Conservation (phyloP, 108 stramenopile genomes). For the Nitzschia palea region DNA sequence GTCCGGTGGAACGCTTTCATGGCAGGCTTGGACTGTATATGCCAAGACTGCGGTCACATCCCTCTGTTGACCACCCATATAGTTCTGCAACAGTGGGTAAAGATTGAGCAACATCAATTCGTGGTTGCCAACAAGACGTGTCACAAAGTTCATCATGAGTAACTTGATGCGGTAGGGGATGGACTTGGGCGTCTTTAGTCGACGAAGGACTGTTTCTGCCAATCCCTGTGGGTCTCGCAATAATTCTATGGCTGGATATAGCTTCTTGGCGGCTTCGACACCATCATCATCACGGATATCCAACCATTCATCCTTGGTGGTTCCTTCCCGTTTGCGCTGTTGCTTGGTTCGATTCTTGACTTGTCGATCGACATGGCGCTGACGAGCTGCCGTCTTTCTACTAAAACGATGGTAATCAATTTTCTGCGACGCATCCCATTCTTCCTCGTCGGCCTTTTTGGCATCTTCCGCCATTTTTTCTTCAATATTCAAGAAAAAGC, state of each 20-base stretch:
- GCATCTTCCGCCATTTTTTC: slow-evolving; percentile 90
- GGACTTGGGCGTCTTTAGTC: slow-evolving; percentile 53
- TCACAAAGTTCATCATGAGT: slow-evolving; percentile 95
- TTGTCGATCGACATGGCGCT: slow-evolving; percentile 55
- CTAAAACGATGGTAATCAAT: slow-evolving; percentile 79
- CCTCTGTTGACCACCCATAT: slow-evolving; percentile 91
- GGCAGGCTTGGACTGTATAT: slow-evolving; percentile 95
- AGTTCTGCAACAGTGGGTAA: slow-evolving; percentile 95
- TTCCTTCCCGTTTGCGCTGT: slow-evolving; percentile 60
- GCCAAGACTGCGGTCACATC: slow-evolving; percentile 95
- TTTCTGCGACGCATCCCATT: slow-evolving; percentile 64
- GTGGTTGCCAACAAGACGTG: slow-evolving; percentile 92
- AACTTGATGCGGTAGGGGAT: slow-evolving; percentile 90
- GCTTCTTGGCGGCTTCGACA: slow-evolving; percentile 61
- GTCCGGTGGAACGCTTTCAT: slow-evolving; percentile 94
- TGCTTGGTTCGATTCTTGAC: slow-evolving; percentile 62
- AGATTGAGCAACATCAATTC: slow-evolving; percentile 86
- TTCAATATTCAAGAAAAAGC: slow-evolving; percentile 98
- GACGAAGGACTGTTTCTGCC: slow-evolving; percentile 83
- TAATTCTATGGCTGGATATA: slow-evolving; percentile 94
- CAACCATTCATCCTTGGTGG: slow-evolving; percentile 45
- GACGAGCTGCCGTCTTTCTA: slow-evolving; percentile 70
- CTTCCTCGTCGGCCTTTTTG: slow-evolving; percentile 65
- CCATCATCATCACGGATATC: slow-evolving; percentile 64
- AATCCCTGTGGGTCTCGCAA: slow-evolving; percentile 95